These are phyloP conservation scores for Ustilago lituana DNA, from an alignment of 1,284 basidiomycete species.

Conservation along the genomic window DNA sequence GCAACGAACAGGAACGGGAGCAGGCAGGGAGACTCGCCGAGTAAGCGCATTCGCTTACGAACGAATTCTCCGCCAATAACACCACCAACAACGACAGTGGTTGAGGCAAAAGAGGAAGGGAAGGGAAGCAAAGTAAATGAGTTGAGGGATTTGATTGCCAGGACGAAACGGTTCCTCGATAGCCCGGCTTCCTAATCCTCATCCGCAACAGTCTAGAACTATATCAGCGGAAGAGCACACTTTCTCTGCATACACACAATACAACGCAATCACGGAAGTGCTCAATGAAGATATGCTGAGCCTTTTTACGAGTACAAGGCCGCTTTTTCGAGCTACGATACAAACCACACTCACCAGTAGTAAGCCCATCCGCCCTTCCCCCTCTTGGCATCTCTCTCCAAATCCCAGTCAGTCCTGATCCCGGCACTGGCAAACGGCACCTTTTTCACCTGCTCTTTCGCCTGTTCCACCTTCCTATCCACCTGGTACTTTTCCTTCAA, in stretches of 20 bases:
- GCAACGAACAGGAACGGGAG: neutral
- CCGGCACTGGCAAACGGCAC: slow-evolving; percentile 57
- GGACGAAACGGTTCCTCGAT: slow-evolving; percentile 30
- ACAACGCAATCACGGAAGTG: too few species aligned
- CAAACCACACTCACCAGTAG: slow-evolving; percentile 23
- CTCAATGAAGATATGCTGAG: too few species aligned
- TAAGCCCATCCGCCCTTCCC: slow-evolving; percentile 48
- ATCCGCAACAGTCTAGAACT: too few species aligned
- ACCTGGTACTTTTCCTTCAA: slow-evolving; percentile 43
- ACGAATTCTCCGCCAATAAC: neutral
- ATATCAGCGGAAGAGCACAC: too few species aligned
- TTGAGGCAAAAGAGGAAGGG: neutral
- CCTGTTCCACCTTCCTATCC: slow-evolving; percentile 38
- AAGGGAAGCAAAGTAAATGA: slow-evolving; percentile 13
- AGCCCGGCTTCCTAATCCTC: neutral
- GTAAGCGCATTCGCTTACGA: slow-evolving; percentile 6
- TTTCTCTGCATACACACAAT: neutral
- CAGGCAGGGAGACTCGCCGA: neutral
- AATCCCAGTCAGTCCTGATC: slow-evolving; percentile 53
- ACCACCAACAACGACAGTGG: neutral
- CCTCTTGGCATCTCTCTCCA: slow-evolving; percentile 37
- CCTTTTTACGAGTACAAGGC: too few species aligned
- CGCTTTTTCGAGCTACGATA: neutral
- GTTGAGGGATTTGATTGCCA: slow-evolving; percentile 24
- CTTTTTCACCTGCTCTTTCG: slow-evolving; percentile 44